Conservation (phyloP, 768 basidiomycete genomes). For the Myochromella boudieri region DNA sequence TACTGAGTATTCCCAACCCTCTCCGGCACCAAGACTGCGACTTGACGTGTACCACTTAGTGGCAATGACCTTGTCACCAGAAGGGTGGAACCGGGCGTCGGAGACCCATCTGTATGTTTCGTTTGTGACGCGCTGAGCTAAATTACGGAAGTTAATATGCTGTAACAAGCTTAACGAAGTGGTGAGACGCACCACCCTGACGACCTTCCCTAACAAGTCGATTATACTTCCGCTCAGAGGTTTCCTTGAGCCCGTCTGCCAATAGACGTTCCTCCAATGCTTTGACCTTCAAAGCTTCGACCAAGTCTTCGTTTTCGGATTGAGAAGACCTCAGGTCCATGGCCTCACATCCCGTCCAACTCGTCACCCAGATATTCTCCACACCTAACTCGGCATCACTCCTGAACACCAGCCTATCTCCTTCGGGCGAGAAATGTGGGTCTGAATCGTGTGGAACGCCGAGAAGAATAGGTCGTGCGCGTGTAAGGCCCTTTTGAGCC, state of each 20-base stretch:
- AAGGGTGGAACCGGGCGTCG: conserved; percentile 71
- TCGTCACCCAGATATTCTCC: conserved; percentile 73
- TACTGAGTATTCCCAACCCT: conserved; percentile 68
- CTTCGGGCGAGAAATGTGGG: conserved; percentile 70
- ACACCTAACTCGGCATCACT: conserved; percentile 74
- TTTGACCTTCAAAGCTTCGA: conserved; percentile 33
- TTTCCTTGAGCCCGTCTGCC: conserved; percentile 50
- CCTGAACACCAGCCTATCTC: conserved; percentile 62
- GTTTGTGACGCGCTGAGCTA: conserved; percentile 59
- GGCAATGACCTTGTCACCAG: conserved; percentile 60
- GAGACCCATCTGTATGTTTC: conserved; percentile 74
- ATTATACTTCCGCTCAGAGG: conserved; percentile 40
- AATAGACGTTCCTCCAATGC: conserved; percentile 47
- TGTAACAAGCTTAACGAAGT: not conserved
- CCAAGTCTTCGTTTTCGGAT: conserved; percentile 29
- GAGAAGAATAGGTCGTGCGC: conserved; percentile 57
- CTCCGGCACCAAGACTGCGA: conserved; percentile 68
- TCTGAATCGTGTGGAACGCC: conserved; percentile 73
- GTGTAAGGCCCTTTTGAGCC: conserved; percentile 22
- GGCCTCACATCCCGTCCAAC: conserved; percentile 64
- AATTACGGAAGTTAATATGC: not conserved
- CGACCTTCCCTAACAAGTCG: conserved; percentile 62
- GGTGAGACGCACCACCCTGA: conserved; percentile 33
- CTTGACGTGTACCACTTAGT: conserved; percentile 75
- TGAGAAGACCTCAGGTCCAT: conserved; percentile 49